phyloP scores from a whole-genome alignment of 2,329 filamentous ascomycete species.

The Fusarium falciforme region DNA sequence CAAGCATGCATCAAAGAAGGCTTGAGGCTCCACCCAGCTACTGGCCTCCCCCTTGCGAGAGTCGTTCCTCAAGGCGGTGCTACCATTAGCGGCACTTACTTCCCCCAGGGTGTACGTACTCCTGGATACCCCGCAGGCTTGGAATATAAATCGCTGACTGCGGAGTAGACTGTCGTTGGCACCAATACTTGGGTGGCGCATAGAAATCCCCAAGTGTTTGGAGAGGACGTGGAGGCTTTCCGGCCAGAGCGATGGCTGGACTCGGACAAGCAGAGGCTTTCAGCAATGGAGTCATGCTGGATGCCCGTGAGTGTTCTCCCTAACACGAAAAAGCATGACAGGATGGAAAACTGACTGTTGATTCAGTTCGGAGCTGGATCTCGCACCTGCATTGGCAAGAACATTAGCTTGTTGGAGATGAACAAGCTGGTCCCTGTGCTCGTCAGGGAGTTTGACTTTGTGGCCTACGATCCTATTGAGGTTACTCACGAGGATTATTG shows the following conservation, averaged over 20 bases:
- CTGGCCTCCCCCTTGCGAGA: constrained; percentile 59
- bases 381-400: constrained; percentile 76
- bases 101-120: constrained; percentile 33
- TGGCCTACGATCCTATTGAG: neutral
- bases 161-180: constrained; percentile 51
- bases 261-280: neutral
- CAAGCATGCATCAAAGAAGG: constrained; percentile 65
- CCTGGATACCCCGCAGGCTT: too few species aligned
- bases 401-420: constrained; percentile 70
- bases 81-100: constrained; percentile 48
- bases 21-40: constrained; percentile 60
- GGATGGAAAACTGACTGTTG: too few species aligned
- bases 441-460: constrained; percentile 11
- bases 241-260: constrained; percentile 60
- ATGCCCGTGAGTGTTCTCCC: neutral
- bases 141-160: constrained; percentile 34
- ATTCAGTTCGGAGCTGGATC: constrained; percentile 73
- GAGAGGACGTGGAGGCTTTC: constrained; percentile 57
- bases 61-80: constrained; percentile 58
- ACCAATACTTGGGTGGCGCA: constrained; percentile 55
- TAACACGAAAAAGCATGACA: too few species aligned
- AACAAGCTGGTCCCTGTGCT: constrained; percentile 66
- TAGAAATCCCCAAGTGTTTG: constrained; percentile 55
- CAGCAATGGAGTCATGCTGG: constrained; percentile 3
- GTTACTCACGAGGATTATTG: neutral